These are phyloP conservation scores for Casuarina cunninghamiana DNA, from an alignment of 306 rosid genomes.

Conservation along the genomic window DNA sequence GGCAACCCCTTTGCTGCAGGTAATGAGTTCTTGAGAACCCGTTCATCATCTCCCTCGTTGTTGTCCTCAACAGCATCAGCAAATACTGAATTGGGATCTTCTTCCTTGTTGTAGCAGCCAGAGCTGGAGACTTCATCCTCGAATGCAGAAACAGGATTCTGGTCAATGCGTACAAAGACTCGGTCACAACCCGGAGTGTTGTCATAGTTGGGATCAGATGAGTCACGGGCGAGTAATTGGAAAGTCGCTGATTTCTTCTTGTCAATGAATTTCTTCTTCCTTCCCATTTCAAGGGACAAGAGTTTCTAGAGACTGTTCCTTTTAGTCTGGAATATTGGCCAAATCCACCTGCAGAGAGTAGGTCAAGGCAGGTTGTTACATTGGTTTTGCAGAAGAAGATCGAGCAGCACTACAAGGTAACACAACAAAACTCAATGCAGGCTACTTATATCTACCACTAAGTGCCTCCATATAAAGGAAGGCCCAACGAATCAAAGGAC, in stretches of 20 bases:
- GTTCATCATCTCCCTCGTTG: slow-evolving; percentile 18
- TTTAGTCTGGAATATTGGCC: too few relatives aligned
- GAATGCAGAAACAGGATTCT: slow-evolving; percentile 40
- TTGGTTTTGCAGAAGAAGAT: too few relatives aligned
- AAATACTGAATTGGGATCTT: slow-evolving; percentile 39
- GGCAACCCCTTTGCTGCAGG: slow-evolving; percentile 34
- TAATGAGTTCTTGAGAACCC: slow-evolving; percentile 11
- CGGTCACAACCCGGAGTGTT: slow-evolving; percentile 62
- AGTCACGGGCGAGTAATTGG: slow-evolving; percentile 74
- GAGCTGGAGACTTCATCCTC: slow-evolving; percentile 28
- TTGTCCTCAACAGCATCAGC: slow-evolving; percentile 62
- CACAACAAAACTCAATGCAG: too few relatives aligned
- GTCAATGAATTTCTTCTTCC: slow-evolving; percentile 76
- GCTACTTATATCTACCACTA: too few relatives aligned
- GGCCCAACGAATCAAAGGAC: too few relatives aligned
- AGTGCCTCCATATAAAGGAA: too few relatives aligned
- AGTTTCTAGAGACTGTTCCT: too few relatives aligned
- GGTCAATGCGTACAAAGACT: slow-evolving; percentile 76
- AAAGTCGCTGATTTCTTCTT: slow-evolving; percentile 72
- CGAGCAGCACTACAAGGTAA: too few relatives aligned
- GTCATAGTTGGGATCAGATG: slow-evolving; percentile 66
- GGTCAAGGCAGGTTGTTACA: too few relatives aligned
- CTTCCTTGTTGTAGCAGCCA: slow-evolving; percentile 14
- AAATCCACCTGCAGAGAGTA: too few relatives aligned
- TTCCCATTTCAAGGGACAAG: slow-evolving; percentile 33